Evolutionary conservation across 305 asterid genomes (phyloP), one percentile per base, ranked within the genome.

Genomic region (Fraxinus angustifolia): DNA sequence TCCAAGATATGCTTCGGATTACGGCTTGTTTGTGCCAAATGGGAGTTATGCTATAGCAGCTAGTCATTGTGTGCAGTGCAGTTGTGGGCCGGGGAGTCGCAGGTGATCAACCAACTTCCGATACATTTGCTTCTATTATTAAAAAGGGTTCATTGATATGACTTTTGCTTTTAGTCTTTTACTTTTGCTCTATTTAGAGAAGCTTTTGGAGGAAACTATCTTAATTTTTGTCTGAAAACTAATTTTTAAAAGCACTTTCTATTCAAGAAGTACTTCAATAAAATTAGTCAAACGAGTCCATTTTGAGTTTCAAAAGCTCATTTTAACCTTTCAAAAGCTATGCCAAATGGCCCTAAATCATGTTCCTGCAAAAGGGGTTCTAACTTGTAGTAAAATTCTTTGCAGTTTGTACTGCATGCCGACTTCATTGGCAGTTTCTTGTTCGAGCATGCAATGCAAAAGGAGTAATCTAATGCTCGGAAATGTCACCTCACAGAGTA

Each of bases 391-490:
- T 21, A 62, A 79, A 6, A 0, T 74, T 87, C 75, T 81, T 6
- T 78, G 89, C 91, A 95, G 99, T 87, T 91, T 96, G 77, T 92
- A 92, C 85, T 96, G 99, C 85, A 86, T 79, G 86, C 99, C 99
- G 8, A 95, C 99, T 85, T 90, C 98, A 1, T 80, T 96, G 81
- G 94, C 97, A 3, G 99, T 94, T 88, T 94, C 99, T 75, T 96
- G 99, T 35, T 94, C 98, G 38, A 96, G 98, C 87, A 94, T 96
- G 99, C 99, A 96, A 87, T 96, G 99, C 87, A 87, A 80, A 83
- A 87, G 78, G 73, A 96, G 97, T 81, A 94, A 92, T 83, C 95
- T 96, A 83, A 94, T 92, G 95, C 71, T 96, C 0, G 99, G 99
- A 81, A 96, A 94, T 71, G 42, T 87, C 23, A 94, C 97, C 6